A percentile compares a stretch with the other conserved stretches of the same genome.
Conservation (phyloP, 805 yeast species). For the Spathaspora passalidarum region DNA sequence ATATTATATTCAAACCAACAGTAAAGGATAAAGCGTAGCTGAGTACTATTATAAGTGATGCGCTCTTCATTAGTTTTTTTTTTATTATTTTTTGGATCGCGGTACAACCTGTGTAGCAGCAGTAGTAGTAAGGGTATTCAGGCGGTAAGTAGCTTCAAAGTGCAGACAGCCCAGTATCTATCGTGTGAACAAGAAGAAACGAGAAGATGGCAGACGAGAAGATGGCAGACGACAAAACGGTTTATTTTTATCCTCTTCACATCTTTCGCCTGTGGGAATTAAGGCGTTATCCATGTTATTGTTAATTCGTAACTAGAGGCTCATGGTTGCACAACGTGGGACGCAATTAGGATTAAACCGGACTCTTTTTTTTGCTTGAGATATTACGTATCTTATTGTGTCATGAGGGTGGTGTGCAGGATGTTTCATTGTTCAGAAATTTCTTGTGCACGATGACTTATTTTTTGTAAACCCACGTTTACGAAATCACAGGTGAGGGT, state of each 20-base stretch:
- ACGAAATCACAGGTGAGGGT: too few relatives aligned
- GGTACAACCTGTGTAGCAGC: too few relatives aligned
- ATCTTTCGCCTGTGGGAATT: neutral
- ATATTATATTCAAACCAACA: constrained; percentile 23
- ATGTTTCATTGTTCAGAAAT: neutral
- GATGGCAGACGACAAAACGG: neutral
- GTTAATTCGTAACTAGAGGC: neutral
- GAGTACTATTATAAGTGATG: neutral
- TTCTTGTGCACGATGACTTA: neutral
- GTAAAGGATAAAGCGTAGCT: neutral
- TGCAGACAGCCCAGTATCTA: too few relatives aligned
- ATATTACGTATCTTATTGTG: neutral
- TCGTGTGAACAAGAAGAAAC: too few relatives aligned
- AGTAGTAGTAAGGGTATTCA: too few relatives aligned
- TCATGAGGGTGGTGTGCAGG: neutral
- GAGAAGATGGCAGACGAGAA: neutral
- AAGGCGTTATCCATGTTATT: neutral
- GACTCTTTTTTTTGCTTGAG: too few relatives aligned
- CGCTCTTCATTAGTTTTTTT: too few relatives aligned
- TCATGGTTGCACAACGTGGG: neutral
- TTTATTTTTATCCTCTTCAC: neutral
- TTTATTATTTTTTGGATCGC: too few relatives aligned
- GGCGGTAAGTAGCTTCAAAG: too few relatives aligned
- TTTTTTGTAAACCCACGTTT: neutral
- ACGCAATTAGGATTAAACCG: too few relatives aligned